Base-by-base conservation (phyloP, 106 monocot species). In the Iris macrosiphon region DNA sequence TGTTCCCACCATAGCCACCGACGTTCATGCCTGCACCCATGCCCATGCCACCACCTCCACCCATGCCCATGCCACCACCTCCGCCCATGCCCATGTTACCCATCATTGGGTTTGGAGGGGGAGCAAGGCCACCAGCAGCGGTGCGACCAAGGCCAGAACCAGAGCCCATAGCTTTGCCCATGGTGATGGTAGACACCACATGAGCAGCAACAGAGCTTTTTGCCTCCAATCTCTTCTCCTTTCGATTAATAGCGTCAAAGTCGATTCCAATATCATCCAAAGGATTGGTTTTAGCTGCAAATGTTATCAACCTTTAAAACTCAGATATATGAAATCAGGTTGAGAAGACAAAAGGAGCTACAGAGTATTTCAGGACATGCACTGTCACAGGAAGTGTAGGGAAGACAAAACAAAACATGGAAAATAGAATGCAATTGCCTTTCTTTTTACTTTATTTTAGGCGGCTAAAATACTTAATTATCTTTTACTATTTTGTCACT, bases 161-260 rank as follows among this genome's bases (percentile, higher is more conserved):
- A 38, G 81, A 40, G 41, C 94, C 94, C 94, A 95, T 95, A 16
- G 94, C 94, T 79, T 85, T 89, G 20, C 94, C 94, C 94, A 95
- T 95, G 31, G 60, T 67, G 26, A 71, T 48, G n/a, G 89, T 82
- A 52, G 94, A 95, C n/a, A 64, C 39, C 32, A 65, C 63, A 7
- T 73, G 67, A 10, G 82, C 64, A 60, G 79, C 37, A n/a, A n/a
- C n/a, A 25, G 52, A 39, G 38, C 40, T 65, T 62, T 68, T 74
- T 35, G 74, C 75, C 28, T 82, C 82, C 33, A 72, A 65, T 64
- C 75, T 72, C 51, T 75, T 95, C 46, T 95, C 94, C 71, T 71
- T 95, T 16, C 89, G 81, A 53, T 95, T 95, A 9, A 95, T 79
- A 1, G 81, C 75, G 13, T 89, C 89, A 45, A 95, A 95, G 60